These are phyloP conservation scores for Phytophthora cryptogea DNA, from an alignment of 352 stramenopile genomes.

Conservation along the genomic window DNA sequence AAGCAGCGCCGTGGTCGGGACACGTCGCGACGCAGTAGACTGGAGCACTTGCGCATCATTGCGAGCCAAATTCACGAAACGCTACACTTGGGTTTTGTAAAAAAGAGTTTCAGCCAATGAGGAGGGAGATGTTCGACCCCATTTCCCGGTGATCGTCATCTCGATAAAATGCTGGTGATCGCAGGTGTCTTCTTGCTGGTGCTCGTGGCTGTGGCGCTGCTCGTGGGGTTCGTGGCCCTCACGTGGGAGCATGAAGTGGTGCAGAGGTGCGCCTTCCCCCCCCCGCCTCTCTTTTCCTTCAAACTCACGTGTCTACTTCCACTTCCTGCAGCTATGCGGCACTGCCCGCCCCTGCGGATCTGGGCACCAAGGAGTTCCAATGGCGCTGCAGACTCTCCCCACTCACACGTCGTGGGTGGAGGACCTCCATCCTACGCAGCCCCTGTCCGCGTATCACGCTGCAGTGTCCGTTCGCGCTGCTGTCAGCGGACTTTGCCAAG, in stretches of 20 bases:
- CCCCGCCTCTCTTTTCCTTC: neutral
- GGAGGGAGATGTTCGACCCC: neutral
- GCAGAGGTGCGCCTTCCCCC: constrained; percentile 41
- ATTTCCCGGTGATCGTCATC: neutral
- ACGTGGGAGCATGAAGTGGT: constrained; percentile 84
- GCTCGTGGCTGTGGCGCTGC: constrained; percentile 52
- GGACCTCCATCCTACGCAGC: constrained; percentile 48
- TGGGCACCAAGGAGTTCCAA: constrained; percentile 80
- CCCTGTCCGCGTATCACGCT: constrained; percentile 78
- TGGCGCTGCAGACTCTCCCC: constrained; percentile 75
- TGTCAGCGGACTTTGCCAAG: constrained; percentile 81
- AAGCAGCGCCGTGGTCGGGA: constrained; percentile 8
- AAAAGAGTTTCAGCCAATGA: neutral
- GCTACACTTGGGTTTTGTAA: too few species aligned
- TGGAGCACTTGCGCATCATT: constrained; percentile 6
- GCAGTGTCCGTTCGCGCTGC: constrained; percentile 68
- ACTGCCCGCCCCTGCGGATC: constrained; percentile 67
- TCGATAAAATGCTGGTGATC: constrained; percentile 24
- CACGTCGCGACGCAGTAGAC: neutral
- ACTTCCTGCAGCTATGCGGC: constrained; percentile 43
- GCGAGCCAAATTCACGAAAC: neutral
- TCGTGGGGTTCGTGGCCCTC: constrained; percentile 66
- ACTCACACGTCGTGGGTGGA: constrained; percentile 65
- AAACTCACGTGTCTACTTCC: neutral
- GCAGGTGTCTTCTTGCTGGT: constrained; percentile 55